phyloP scores from a whole-genome alignment of 257 asterid species.

The Nicotiana otophora region DNA sequence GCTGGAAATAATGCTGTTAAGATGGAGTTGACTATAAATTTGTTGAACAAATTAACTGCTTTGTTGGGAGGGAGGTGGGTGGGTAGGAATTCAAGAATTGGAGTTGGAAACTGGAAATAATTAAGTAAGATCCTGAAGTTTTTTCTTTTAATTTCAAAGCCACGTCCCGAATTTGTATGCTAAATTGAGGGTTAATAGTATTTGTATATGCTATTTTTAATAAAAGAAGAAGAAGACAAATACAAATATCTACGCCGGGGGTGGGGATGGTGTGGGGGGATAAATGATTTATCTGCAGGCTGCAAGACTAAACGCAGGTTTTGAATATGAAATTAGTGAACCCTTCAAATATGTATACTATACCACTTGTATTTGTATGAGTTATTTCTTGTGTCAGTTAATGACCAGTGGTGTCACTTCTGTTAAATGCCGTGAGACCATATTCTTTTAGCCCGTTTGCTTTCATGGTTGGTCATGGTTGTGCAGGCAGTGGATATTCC shows the following conservation, averaged over 20 bases:
- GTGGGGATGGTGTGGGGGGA: not conserved
- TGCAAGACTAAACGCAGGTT: not conserved
- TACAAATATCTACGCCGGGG: not conserved
- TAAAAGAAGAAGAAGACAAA: not conserved
- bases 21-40: not conserved
- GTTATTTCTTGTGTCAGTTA: not conserved
- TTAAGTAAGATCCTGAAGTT: not conserved
- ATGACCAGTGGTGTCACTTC: not conserved
- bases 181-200: not conserved
- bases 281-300: not conserved
- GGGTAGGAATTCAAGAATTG: not conserved
- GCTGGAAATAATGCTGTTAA: not conserved
- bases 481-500: constrained; percentile 49
- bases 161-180: not conserved
- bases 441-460: not conserved
- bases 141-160: not conserved
- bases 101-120: not conserved
- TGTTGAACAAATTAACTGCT: not conserved
- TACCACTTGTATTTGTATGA: not conserved
- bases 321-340: not conserved
- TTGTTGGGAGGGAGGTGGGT: not conserved
- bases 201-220: not conserved
- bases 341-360: not conserved
- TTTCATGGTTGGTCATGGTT: constrained; percentile 6
- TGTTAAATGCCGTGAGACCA: not conserved